phyloP scores from a whole-genome alignment of 768 basidiomycete species.

The Lentinula lateritia region DNA sequence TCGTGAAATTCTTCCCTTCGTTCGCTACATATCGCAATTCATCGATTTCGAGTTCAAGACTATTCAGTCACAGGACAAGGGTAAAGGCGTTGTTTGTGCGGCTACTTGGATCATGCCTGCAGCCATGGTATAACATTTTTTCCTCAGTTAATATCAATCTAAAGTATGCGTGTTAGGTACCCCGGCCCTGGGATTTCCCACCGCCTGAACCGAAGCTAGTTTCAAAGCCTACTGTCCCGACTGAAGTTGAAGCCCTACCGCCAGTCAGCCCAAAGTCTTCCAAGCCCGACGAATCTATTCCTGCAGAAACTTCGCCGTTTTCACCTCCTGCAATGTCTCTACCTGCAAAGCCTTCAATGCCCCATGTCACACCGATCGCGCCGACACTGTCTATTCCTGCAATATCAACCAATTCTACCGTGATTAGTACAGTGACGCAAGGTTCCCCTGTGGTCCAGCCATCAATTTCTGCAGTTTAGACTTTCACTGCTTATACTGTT shows the following conservation, averaged over 20 bases:
- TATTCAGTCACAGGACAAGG: constrained; percentile 59
- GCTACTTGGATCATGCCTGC: constrained; percentile 89
- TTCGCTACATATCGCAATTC: constrained; percentile 78
- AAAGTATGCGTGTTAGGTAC: constrained; percentile 32
- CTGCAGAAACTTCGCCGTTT: not conserved
- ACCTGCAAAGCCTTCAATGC: not conserved
- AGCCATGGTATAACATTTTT: constrained; percentile 42
- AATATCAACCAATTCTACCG: not conserved
- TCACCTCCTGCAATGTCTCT: not conserved
- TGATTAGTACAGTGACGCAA: not conserved
- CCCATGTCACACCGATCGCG: not conserved
- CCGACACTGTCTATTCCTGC: not conserved
- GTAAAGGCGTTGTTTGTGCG: constrained; percentile 80
- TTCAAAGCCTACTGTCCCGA: constrained; percentile 17
- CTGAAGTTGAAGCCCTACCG: constrained; percentile 7
- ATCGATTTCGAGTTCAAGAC: constrained; percentile 68
- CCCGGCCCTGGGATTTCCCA: constrained; percentile 77
- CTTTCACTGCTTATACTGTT: not conserved
- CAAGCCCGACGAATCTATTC: not conserved
- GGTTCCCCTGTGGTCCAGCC: not conserved
- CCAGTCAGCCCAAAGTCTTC: not conserved
- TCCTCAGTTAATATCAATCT: not conserved
- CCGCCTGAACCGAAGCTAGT: constrained; percentile 26
- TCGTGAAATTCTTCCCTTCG: constrained; percentile 77
- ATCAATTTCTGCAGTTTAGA: not conserved